Conservation (phyloP, 306 rosid species). For the Castanea sativa region DNA sequence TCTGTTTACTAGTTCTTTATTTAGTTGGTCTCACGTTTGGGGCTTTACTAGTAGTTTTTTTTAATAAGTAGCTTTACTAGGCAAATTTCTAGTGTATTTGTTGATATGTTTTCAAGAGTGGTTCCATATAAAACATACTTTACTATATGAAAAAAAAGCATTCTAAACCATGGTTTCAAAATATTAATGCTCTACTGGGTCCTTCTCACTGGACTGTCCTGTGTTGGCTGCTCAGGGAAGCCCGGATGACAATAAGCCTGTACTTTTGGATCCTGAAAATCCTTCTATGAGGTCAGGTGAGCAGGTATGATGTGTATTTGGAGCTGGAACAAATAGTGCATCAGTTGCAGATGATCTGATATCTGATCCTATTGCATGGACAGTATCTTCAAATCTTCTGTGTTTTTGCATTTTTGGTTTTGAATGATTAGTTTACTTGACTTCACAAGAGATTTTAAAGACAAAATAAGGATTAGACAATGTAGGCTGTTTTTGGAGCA, state of each 20-base stretch:
- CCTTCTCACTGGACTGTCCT: conserved; percentile 4
- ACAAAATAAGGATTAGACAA: neutral
- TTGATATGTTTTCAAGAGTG: conserved; percentile 2
- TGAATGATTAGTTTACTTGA: neutral
- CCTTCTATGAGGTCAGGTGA: conserved; percentile 31
- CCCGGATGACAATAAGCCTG: conserved; percentile 49
- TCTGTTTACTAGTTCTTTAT: no score
- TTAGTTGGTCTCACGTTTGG: no score
- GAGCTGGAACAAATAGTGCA: neutral
- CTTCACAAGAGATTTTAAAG: conserved; percentile 12
- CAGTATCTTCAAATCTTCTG: neutral
- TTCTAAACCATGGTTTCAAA: neutral
- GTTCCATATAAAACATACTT: neutral
- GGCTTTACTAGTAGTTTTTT: no score
- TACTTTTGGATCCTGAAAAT: conserved; percentile 30
- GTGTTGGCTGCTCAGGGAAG: conserved; percentile 37
- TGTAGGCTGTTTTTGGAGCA: neutral
- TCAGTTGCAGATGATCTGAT: neutral
- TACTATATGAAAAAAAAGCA: neutral
- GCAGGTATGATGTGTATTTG: conserved; percentile 39
- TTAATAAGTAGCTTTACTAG: neutral
- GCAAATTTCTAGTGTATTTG: neutral
- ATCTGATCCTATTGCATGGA: neutral
- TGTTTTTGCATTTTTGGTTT: neutral
- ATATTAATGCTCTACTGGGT: neutral